Evolutionary conservation across 208 protist genomes (phyloP), one percentile per base, ranked within the genome.

Genomic region (Spongospora subterranea): DNA sequence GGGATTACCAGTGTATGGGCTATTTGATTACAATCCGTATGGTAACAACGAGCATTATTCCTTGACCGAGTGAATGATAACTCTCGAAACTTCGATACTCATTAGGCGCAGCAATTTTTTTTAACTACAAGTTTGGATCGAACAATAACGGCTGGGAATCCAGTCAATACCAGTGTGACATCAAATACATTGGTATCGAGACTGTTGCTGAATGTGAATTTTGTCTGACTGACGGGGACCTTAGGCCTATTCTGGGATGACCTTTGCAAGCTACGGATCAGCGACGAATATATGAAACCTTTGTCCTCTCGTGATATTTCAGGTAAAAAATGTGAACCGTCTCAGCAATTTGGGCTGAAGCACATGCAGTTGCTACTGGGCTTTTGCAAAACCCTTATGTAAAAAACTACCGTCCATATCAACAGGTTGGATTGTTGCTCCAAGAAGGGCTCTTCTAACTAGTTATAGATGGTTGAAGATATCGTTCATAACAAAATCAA

Each of bases 21-120:
- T 82, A 13, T 82, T 82, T 43, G 71, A 82, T 82, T 82, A 82
- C n/a, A 82, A 82, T 82, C 71, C 71, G 6, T 60, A 29, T 60
- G 50, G 50, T 60, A 60, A 24, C 24, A 60, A 6, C 13, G 17
- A 43, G 71, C 35, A n/a, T n/a, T 40, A n/a, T 43, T 35, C n/a
- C n/a, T n/a, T n/a, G n/a, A n/a, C n/a, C n/a, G n/a, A n/a, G n/a
- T 35, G 6, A 35, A 35, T 43, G 71, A 6, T 6, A 40, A 39
- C 40, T 20, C 71, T 13, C 71, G 6, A 45, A 82, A 43, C n/a
- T 35, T n/a, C 71, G 6, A 82, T 39, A 82, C 35, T 35, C 6
- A 6, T 6, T n/a, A 82, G 71, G 71, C 71, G n/a, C 71, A 17
- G 6, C 40, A 6, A 82, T 82, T 20, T 45, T 82, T 13, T 35